Evolutionary conservation across 495 filamentous ascomycete genomes (phyloP).

Genomic region (Hypoxylon cercidicola): DNA sequence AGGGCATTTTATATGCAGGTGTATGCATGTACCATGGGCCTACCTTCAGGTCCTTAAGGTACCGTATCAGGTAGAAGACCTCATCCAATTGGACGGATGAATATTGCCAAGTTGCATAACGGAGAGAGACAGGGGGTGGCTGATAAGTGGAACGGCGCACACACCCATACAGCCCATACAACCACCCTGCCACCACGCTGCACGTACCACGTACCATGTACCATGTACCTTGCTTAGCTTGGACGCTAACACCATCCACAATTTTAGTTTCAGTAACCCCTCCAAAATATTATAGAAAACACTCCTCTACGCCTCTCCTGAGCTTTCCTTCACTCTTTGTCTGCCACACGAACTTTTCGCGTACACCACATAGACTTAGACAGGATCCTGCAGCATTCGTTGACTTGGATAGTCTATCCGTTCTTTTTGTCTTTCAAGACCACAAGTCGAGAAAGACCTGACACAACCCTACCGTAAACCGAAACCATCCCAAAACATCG

Average conservation of each 20-base stretch:
- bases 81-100: constrained; percentile 40
- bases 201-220: neutral
- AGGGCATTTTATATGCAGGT: constrained; percentile 24
- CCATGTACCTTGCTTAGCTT: constrained; percentile 25
- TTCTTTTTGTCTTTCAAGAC: constrained; percentile 32
- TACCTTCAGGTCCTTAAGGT: neutral
- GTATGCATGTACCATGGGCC: constrained; percentile 8
- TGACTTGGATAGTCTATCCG: constrained; percentile 43
- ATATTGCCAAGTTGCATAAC: constrained; percentile 45
- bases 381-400: constrained; percentile 36
- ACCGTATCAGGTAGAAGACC: constrained; percentile 32
- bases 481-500: constrained; percentile 22
- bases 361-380: constrained; percentile 37
- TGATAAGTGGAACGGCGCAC: constrained; percentile 34
- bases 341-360: constrained; percentile 32
- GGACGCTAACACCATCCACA: constrained; percentile 37
- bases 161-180: too few species aligned
- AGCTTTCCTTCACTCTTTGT: constrained; percentile 22
- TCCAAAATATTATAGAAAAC: constrained; percentile 46
- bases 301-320: constrained; percentile 29
- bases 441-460: constrained; percentile 15
- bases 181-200: neutral
- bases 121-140: constrained; percentile 22
- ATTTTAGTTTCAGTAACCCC: constrained; percentile 41
- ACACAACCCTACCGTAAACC: constrained; percentile 25